Conservation (phyloP, 106 monocot genomes). For the Cymbidium sinense region DNA sequence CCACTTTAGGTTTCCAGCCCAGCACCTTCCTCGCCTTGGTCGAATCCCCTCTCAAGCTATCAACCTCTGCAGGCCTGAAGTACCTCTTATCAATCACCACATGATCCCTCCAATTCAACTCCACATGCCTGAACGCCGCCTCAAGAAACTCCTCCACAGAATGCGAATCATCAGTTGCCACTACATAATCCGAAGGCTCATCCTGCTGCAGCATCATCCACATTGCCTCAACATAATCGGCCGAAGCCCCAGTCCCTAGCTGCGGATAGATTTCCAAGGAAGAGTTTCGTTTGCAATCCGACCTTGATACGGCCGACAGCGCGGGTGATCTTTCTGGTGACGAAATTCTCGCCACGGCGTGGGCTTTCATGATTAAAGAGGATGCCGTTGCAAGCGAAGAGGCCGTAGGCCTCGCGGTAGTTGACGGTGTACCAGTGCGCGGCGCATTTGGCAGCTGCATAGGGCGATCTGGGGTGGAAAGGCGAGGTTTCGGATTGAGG, state of each 20-base stretch:
- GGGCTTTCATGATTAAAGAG: constrained; percentile 98
- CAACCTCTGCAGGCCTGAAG: constrained; percentile 90
- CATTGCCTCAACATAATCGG: constrained; percentile 98
- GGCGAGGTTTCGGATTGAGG: constrained; percentile 77
- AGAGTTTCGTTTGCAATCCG: constrained; percentile 90
- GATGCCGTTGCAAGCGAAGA: constrained; percentile 94
- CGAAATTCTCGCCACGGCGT: constrained; percentile 91
- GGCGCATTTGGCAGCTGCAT: constrained; percentile 92
- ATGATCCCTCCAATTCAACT: constrained; percentile 83
- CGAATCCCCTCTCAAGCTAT: constrained; percentile 83
- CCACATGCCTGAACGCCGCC: constrained; percentile 71
- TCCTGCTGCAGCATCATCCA: constrained; percentile 99
- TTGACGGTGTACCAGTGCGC: constrained; percentile 98
- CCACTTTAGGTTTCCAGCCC: constrained; percentile 85
- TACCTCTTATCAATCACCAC: constrained; percentile 91
- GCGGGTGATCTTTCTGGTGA: constrained; percentile 93
- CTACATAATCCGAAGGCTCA: constrained; percentile 78
- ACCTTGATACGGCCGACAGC: constrained; percentile 84
- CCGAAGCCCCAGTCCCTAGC: constrained; percentile 96
- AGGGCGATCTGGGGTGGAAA: constrained; percentile 95
- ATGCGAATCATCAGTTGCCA: constrained; percentile 92
- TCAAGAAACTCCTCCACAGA: constrained; percentile 89
- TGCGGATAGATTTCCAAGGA: constrained; percentile 82
- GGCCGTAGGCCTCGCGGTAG: constrained; percentile 90
- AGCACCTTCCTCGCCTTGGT: constrained; percentile 65